phyloP scores from a whole-genome alignment of 192 early-diverging fungal genomes.

The Radiomyces spectabilis region DNA sequence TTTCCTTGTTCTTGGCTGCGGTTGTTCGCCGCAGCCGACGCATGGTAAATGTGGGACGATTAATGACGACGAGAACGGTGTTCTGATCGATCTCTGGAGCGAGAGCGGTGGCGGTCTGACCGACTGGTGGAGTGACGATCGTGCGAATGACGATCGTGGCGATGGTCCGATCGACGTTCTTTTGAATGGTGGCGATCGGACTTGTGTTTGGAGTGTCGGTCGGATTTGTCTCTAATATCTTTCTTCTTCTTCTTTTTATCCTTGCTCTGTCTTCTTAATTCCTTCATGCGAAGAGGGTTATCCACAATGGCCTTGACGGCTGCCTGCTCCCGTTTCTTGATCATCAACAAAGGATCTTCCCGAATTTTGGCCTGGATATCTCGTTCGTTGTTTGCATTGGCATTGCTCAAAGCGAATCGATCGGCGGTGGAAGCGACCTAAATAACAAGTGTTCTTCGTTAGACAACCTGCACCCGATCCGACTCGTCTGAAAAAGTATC shows the following conservation, averaged over 20 bases:
- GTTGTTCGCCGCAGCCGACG: too few relatives aligned
- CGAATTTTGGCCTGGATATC: constrained; percentile 80
- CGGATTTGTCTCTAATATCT: constrained; percentile 37
- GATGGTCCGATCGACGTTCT: too few relatives aligned
- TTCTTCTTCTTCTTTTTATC: constrained; percentile 42
- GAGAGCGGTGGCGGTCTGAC: too few relatives aligned
- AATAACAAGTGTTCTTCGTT: neutral
- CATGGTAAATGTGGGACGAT: too few relatives aligned
- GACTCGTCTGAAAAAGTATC: constrained; percentile 9
- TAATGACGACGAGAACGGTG: too few relatives aligned
- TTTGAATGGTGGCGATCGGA: too few relatives aligned
- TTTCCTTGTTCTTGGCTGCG: too few relatives aligned
- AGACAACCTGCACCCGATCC: neutral
- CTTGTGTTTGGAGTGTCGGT: too few relatives aligned
- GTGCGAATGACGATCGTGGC: too few relatives aligned
- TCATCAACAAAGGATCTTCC: constrained; percentile 88
- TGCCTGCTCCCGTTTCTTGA: constrained; percentile 81
- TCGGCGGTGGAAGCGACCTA: neutral
- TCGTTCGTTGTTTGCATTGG: constrained; percentile 70
- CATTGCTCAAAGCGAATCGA: constrained; percentile 42
- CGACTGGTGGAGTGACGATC: too few relatives aligned
- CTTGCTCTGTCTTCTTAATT: constrained; percentile 38
- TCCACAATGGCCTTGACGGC: constrained; percentile 66
- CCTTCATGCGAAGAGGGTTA: constrained; percentile 62
- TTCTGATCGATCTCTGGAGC: too few relatives aligned